Conservation (phyloP, 2,329 filamentous ascomycete genomes). For the Falciphora oryzae region DNA sequence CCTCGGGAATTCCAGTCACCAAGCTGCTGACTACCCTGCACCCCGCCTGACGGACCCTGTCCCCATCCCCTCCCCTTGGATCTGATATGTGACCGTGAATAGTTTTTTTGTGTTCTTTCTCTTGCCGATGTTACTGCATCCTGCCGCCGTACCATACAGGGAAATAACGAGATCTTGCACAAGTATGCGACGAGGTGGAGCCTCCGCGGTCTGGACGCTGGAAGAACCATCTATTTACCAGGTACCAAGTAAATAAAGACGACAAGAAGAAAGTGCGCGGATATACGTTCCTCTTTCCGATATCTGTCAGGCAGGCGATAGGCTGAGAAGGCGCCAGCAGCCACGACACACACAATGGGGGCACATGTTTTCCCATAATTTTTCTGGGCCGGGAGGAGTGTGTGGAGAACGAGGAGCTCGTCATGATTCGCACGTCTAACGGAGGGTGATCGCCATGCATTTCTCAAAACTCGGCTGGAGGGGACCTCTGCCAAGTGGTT, state of each 20-base stretch:
- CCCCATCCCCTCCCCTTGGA: background rate
- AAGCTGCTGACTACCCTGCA: constrained; percentile 1
- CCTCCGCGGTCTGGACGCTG: background rate
- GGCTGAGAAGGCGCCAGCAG: background rate
- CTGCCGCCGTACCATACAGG: too few species aligned
- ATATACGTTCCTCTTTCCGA: background rate
- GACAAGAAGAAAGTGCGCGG: background rate
- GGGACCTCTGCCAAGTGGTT: too few species aligned
- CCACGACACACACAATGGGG: too few species aligned
- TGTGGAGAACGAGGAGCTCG: background rate
- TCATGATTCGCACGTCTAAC: background rate
- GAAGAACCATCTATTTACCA: background rate
- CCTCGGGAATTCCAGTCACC: background rate
- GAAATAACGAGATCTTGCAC: background rate
- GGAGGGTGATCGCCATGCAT: background rate
- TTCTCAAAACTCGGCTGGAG: too few species aligned
- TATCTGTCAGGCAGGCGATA: background rate
- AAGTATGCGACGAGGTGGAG: background rate
- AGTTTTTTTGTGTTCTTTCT: background rate
- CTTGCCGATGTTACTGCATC: background rate
- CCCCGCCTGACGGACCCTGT: background rate
- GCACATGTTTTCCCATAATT: background rate
- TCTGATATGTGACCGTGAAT: background rate
- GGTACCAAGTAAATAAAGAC: too few species aligned
- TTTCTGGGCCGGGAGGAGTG: background rate